Conservation (phyloP, 1,284 basidiomycete species). For the Tremellales sp. region DNA sequence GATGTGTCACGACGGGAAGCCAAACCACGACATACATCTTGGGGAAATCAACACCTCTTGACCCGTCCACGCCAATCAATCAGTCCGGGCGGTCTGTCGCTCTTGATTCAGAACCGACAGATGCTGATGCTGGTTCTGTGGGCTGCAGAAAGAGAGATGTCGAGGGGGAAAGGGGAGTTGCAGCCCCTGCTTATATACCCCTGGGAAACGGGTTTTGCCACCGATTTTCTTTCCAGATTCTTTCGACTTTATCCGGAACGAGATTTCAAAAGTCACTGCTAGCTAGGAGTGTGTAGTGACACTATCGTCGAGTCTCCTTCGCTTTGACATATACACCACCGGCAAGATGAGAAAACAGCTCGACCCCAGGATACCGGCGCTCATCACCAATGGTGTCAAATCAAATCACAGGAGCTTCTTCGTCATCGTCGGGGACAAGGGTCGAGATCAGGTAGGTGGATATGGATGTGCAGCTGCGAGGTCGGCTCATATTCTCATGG, state of each 20-base stretch:
- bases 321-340: background rate
- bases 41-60: background rate
- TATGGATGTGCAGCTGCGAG: background rate
- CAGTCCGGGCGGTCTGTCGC: too few relatives aligned
- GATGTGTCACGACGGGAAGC: conserved; percentile 4
- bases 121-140: background rate
- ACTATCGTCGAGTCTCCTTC: background rate
- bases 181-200: background rate
- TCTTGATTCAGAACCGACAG: background rate
- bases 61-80: background rate
- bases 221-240: conserved; percentile 7
- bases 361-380: conserved; percentile 85
- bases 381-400: conserved; percentile 91
- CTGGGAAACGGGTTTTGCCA: background rate
- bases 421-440: conserved; percentile 93
- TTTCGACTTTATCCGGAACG: conserved; percentile 14
- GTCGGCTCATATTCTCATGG: background rate
- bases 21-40: conserved; percentile 21
- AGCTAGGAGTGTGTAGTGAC: background rate
- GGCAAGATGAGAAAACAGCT: conserved; percentile 55
- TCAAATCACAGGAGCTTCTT: conserved; percentile 93
- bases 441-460: conserved; percentile 73
- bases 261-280: conserved; percentile 5
- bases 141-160: background rate
- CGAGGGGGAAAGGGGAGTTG: conserved; percentile 1